Conservation (phyloP, 2,329 filamentous ascomycete genomes). For the Colletotrichum chrysophilum region DNA sequence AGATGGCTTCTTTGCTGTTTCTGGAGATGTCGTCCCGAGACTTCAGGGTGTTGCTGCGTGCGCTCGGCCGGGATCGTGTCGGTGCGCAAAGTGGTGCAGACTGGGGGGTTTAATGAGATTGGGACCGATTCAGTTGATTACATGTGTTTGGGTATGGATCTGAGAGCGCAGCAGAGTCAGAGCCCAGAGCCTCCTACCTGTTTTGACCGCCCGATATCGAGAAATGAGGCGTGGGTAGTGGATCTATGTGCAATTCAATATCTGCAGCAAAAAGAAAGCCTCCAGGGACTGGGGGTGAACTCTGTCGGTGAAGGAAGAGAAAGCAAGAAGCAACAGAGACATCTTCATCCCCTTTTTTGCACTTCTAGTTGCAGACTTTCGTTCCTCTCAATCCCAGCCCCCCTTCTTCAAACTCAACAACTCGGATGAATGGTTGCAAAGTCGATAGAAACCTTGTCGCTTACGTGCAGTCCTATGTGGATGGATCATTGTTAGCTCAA, state of each 20-base stretch:
- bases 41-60: background rate
- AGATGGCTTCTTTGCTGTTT: background rate
- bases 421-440: background rate
- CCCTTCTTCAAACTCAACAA: background rate
- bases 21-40: constrained; percentile 6
- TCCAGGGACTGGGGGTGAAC: background rate
- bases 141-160: background rate
- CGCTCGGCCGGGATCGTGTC: constrained; percentile 6
- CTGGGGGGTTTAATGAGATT: constrained; percentile 14
- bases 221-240: constrained; percentile 3
- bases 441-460: background rate
- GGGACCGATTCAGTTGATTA: background rate
- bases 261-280: background rate
- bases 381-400: background rate
- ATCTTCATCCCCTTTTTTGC: background rate
- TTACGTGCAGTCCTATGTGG: background rate
- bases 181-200: background rate
- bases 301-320: background rate
- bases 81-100: background rate
- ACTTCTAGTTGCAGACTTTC: background rate
- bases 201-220: background rate
- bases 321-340: background rate
- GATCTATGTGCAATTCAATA: background rate
- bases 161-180: background rate
- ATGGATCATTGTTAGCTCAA: background rate